Percentiles rank a stretch among this genome's conserved stretches.
phyloP scores from a whole-genome alignment of 2,329 filamentous ascomycete genomes.

The Pseudogymnoascus sp. region DNA sequence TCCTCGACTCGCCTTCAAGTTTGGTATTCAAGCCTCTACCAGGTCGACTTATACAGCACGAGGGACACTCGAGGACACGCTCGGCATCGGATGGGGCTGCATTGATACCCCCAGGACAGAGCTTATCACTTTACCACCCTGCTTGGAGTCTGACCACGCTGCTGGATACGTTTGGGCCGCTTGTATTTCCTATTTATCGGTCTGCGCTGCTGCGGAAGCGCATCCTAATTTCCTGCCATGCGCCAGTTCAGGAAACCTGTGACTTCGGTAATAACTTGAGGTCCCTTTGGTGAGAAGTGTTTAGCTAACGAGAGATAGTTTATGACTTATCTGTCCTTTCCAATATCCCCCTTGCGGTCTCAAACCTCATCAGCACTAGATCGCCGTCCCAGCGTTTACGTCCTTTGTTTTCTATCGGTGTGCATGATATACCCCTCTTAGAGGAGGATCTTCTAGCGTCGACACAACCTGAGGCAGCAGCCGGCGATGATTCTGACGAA shows the following conservation, averaged over 20 bases:
- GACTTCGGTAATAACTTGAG: constrained; percentile 64
- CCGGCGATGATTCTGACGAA: constrained; percentile 30
- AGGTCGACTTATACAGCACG: constrained; percentile 27
- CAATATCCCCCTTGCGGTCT: constrained; percentile 71
- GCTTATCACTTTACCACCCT: constrained; percentile 72
- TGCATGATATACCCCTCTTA: constrained; percentile 83
- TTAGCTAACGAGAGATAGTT: constrained; percentile 45
- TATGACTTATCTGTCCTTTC: constrained; percentile 92
- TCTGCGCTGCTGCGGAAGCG: constrained; percentile 80
- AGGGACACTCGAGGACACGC: constrained; percentile 46
- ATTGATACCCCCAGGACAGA: constrained; percentile 53
- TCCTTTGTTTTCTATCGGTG: constrained; percentile 86
- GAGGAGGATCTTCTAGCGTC: constrained; percentile 50
- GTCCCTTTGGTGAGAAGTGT: neutral
- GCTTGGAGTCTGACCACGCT: constrained; percentile 74
- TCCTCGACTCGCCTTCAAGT: constrained; percentile 31
- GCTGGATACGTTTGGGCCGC: constrained; percentile 76
- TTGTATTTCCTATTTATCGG: constrained; percentile 86
- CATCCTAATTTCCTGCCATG: constrained; percentile 77
- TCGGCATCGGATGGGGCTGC: constrained; percentile 57
- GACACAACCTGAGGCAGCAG: constrained; percentile 21
- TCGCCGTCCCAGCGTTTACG: constrained; percentile 60
- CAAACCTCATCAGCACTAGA: constrained; percentile 58
- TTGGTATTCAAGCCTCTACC: constrained; percentile 38
- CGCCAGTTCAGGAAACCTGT: constrained; percentile 78